Conservation (phyloP, 1,139 yeast species). For the Taphrina confusa region DNA sequence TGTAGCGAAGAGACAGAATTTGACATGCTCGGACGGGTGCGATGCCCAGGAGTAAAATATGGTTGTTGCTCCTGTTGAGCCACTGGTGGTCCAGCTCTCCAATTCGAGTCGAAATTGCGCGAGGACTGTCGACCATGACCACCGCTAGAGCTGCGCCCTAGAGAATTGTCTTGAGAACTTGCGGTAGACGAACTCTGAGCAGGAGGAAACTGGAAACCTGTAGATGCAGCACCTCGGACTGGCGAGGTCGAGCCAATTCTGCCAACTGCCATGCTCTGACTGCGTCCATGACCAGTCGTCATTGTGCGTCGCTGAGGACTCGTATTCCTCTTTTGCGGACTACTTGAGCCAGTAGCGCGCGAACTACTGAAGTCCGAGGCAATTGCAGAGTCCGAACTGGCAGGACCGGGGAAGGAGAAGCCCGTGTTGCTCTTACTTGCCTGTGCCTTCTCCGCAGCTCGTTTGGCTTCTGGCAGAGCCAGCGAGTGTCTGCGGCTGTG, state of each 20-base stretch:
- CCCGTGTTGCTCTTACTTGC: slow-evolving; percentile 49
- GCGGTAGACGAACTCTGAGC: slow-evolving; percentile 51
- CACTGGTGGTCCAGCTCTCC: slow-evolving; percentile 45
- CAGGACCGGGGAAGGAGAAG: slow-evolving; percentile 39
- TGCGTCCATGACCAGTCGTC: slow-evolving; percentile 39
- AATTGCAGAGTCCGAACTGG: slow-evolving; percentile 40
- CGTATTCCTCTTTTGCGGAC: slow-evolving; percentile 34
- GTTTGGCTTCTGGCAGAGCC: slow-evolving; percentile 91
- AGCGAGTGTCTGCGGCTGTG: slow-evolving; percentile 90
- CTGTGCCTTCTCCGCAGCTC: slow-evolving; percentile 92
- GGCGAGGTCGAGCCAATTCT: slow-evolving; percentile 43
- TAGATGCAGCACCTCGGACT: slow-evolving; percentile 42
- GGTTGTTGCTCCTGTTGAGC: slow-evolving; percentile 43
- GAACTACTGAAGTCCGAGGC: slow-evolving; percentile 11
- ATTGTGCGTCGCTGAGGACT: slow-evolving; percentile 20
- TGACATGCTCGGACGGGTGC: slow-evolving; percentile 70
- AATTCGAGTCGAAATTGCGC: slow-evolving; percentile 56
- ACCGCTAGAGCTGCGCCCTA: slow-evolving; percentile 32
- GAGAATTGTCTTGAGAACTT: slow-evolving; percentile 50
- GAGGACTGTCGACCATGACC: slow-evolving; percentile 61
- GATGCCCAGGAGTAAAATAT: slow-evolving; percentile 75
- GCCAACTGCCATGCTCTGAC: slow-evolving; percentile 39
- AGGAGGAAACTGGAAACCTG: slow-evolving; percentile 41
- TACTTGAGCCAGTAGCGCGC: slow-evolving; percentile 5
- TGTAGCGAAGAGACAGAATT: slow-evolving; percentile 50